Percentiles rank a stretch among this genome's conserved stretches.
Evolutionary conservation across 2,329 filamentous ascomycete species (phyloP).

Genomic region (Pseudocercospora eumusae): DNA sequence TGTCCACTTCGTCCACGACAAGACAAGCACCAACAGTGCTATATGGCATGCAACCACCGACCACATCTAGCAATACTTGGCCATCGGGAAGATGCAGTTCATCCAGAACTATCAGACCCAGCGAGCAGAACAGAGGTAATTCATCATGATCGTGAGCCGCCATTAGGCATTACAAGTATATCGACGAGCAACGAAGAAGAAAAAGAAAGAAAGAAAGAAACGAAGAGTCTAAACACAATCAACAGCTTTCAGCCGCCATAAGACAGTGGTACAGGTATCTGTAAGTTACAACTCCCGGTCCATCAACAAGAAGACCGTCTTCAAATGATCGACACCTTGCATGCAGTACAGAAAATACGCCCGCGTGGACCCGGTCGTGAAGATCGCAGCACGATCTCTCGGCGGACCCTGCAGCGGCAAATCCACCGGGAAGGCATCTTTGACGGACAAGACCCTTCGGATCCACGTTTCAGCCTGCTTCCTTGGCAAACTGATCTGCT

Average conservation of each 20-base stretch:
- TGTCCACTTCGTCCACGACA: conserved; percentile 5
- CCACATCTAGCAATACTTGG: conserved; percentile 12
- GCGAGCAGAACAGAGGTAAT: conserved; percentile 12
- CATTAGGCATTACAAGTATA: conserved; percentile 17
- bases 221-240: background rate
- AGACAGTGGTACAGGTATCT: conserved; percentile 1
- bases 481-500: background rate
- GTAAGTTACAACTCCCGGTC: background rate
- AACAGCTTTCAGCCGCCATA: background rate
- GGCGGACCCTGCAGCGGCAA: background rate
- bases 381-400: background rate
- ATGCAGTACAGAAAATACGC: background rate
- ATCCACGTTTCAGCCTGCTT: background rate
- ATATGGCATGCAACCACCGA: conserved; percentile 17
- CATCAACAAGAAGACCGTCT: conserved; percentile 4
- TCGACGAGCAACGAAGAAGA: background rate
- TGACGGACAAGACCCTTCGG: background rate
- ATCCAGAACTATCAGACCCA: conserved; percentile 23
- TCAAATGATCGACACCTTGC: background rate
- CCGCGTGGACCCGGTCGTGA: background rate
- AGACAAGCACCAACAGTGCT: conserved; percentile 20
- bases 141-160: conserved; percentile 4
- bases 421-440: background rate
- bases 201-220: background rate
- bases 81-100: conserved; percentile 20